phyloP scores from a whole-genome alignment of 192 early-diverging fungal species.

The Entomortierella lignicola region DNA sequence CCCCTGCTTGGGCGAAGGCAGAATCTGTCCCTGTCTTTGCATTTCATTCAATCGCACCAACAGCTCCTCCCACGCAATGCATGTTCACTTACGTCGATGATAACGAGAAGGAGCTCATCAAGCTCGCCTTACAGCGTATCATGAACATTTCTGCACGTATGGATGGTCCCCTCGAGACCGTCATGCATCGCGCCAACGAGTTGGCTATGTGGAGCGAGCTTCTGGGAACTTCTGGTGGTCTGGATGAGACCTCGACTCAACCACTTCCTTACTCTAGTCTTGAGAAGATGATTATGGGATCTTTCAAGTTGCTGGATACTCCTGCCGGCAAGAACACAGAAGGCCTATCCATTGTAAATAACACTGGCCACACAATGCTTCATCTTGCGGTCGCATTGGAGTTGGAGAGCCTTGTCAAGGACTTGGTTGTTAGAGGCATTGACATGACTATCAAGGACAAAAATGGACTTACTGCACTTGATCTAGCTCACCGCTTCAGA shows the following conservation, averaged over 20 bases:
- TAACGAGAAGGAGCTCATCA: constrained; percentile 49
- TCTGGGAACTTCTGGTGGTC: constrained; percentile 6
- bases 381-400: constrained; percentile 72
- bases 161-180: constrained; percentile 35
- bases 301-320: constrained; percentile 38
- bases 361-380: constrained; percentile 68
- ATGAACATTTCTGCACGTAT: constrained; percentile 42
- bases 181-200: constrained; percentile 40
- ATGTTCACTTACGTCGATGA: constrained; percentile 49
- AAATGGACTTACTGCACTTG: constrained; percentile 65
- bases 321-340: constrained; percentile 11
- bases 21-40: constrained; percentile 42
- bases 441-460: constrained; percentile 61
- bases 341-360: constrained; percentile 33
- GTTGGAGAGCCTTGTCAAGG: constrained; percentile 57
- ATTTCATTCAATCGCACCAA: neutral
- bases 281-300: constrained; percentile 49
- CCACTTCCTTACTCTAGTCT: constrained; percentile 5
- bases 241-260: neutral
- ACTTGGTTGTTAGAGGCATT: constrained; percentile 61
- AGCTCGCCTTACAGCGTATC: constrained; percentile 48
- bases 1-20: constrained; percentile 30
- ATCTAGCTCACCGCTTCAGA: constrained; percentile 22
- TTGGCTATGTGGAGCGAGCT: constrained; percentile 43
- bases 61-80: constrained; percentile 10